Evolutionary conservation across 2,329 filamentous ascomycete genomes (phyloP).

Genomic region (Allantophomopsis cytisporea): DNA sequence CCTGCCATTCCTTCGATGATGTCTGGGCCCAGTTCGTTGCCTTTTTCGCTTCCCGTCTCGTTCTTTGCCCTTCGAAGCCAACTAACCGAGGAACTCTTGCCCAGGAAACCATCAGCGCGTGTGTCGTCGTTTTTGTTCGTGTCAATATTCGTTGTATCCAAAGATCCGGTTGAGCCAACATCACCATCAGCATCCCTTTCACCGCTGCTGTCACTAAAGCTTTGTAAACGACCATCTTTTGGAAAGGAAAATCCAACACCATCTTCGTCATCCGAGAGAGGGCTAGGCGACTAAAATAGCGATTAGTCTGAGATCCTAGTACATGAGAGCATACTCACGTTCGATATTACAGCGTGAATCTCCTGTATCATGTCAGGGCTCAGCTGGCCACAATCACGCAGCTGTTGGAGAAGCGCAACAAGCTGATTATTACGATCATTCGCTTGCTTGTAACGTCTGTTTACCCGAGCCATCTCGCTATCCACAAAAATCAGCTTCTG

Average conservation of each 20-base stretch:
- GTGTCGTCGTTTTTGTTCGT: slow-evolving; percentile 9
- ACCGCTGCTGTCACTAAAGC: background rate
- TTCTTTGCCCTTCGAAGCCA: background rate
- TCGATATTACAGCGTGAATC: slow-evolving; percentile 9
- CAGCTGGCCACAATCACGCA: slow-evolving; percentile 7
- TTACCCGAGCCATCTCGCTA: slow-evolving; percentile 10
- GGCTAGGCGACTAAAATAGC: background rate
- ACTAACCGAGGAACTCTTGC: slow-evolving; percentile 2
- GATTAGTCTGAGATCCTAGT: slow-evolving; percentile 2
- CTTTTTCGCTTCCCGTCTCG: slow-evolving; percentile 3
- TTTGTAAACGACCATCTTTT: background rate
- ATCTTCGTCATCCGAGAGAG: background rate
- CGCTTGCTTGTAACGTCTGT: slow-evolving; percentile 4
- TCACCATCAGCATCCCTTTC: slow-evolving; percentile 5
- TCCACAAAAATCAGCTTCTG: slow-evolving; percentile 4
- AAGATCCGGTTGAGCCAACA: slow-evolving; percentile 12
- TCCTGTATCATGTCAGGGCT: slow-evolving; percentile 7
- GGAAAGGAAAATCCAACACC: background rate
- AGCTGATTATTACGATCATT: slow-evolving; percentile 7
- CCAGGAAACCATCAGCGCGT: slow-evolving; percentile 10
- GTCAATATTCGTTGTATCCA: slow-evolving; percentile 11
- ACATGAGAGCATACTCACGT: slow-evolving; percentile 6
- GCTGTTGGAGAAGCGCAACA: slow-evolving; percentile 7
- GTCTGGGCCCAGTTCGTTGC: background rate
- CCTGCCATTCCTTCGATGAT: background rate